Conservation (phyloP, 1,284 basidiomycete genomes). For the Rhodotorula sp. region DNA sequence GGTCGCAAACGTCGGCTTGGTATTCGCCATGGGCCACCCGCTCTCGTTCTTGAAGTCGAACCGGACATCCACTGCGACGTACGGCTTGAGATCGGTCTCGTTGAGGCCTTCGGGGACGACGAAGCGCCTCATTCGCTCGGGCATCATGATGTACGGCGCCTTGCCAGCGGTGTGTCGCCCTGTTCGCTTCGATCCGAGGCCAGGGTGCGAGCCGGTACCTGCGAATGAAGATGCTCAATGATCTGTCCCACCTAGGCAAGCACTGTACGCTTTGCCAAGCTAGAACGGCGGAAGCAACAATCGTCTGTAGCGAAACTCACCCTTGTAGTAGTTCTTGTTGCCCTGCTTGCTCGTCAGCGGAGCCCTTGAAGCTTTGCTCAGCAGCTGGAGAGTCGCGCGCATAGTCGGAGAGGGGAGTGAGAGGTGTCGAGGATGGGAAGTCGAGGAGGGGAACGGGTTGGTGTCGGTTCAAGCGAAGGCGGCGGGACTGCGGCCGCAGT, state of each 20-base stretch:
- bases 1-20: constrained; percentile 28
- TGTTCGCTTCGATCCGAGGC: constrained; percentile 43
- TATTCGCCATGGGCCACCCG: constrained; percentile 42
- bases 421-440: background rate
- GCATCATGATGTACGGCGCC: constrained; percentile 44
- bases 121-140: constrained; percentile 44
- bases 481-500: background rate
- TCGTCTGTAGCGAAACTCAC: constrained; percentile 52
- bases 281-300: too few relatives aligned
- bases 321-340: constrained; percentile 94
- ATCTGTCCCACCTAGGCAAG: too few relatives aligned
- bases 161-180: constrained; percentile 40
- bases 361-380: constrained; percentile 74
- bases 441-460: too few relatives aligned
- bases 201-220: constrained; percentile 44
- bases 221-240: too few relatives aligned
- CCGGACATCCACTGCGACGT: constrained; percentile 38
- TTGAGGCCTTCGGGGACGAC: constrained; percentile 41
- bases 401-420: constrained; percentile 1
- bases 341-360: constrained; percentile 77
- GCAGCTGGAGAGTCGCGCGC: constrained; percentile 59
- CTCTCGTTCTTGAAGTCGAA: constrained; percentile 26
- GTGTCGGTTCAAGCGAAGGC: background rate
- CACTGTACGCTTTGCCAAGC: background rate
- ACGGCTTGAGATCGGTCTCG: constrained; percentile 39